Evolutionary conservation across 805 yeast species (phyloP).

Genomic region (Candida piceae): DNA sequence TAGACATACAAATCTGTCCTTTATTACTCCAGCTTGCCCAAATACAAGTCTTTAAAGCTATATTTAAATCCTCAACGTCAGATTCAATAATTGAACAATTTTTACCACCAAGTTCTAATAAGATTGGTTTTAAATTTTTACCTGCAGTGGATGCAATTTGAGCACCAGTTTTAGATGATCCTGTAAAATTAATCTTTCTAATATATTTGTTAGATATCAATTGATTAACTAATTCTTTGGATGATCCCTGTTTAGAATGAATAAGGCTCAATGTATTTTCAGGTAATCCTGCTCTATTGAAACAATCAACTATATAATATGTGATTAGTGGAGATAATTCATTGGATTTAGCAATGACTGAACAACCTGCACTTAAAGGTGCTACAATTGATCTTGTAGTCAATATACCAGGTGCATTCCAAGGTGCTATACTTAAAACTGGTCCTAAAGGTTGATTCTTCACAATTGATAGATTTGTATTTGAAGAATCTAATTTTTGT

Average conservation of each 20-base stretch:
- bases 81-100: slow-evolving; percentile 31
- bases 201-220: slow-evolving; percentile 28
- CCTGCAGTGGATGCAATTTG: slow-evolving; percentile 35
- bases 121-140: slow-evolving; percentile 33
- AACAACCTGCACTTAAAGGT: slow-evolving; percentile 46
- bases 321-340: slow-evolving; percentile 35
- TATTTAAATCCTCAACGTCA: slow-evolving; percentile 30
- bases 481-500: slow-evolving; percentile 6
- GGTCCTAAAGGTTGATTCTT: slow-evolving; percentile 40
- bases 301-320: slow-evolving; percentile 30
- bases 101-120: slow-evolving; percentile 44
- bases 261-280: slow-evolving; percentile 31
- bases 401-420: slow-evolving; percentile 45
- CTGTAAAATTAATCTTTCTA: slow-evolving; percentile 40
- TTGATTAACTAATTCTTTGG: slow-evolving; percentile 21
- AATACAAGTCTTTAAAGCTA: slow-evolving; percentile 27
- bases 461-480: slow-evolving; percentile 20
- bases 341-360: slow-evolving; percentile 38
- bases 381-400: slow-evolving; percentile 36
- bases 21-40: slow-evolving; percentile 38
- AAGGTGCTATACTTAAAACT: slow-evolving; percentile 40
- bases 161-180: slow-evolving; percentile 38
- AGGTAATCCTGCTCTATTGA: slow-evolving; percentile 38
- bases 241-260: slow-evolving; percentile 26
- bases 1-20: slow-evolving; percentile 47